Percentiles rank a stretch among this genome's conserved stretches.
These are phyloP conservation scores for Colletotrichum australisinense DNA, from an alignment of 2,329 filamentous ascomycete species.

Conservation along the genomic window DNA sequence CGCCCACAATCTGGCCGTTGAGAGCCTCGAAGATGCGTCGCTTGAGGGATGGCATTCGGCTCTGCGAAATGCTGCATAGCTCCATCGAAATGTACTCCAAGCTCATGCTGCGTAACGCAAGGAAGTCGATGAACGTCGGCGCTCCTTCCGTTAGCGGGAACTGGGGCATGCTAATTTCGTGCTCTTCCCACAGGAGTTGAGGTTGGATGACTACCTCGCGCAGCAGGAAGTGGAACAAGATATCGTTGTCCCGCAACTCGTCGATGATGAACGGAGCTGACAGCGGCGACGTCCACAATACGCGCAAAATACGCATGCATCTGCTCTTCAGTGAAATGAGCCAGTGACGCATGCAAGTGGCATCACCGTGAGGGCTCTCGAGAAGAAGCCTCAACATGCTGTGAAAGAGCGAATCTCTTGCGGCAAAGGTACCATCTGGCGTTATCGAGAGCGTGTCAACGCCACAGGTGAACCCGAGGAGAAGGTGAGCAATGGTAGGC, in stretches of 20 bases:
- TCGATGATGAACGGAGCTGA: slow-evolving; percentile 80
- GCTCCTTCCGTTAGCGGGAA: slow-evolving; percentile 79
- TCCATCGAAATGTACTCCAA: slow-evolving; percentile 90
- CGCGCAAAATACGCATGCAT: slow-evolving; percentile 78
- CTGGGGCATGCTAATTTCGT: slow-evolving; percentile 67
- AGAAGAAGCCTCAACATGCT: slow-evolving; percentile 79
- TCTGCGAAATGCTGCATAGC: slow-evolving; percentile 80
- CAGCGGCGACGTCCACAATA: slow-evolving; percentile 85
- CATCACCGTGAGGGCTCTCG: slow-evolving; percentile 73
- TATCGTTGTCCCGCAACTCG: slow-evolving; percentile 83
- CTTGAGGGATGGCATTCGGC: slow-evolving; percentile 77
- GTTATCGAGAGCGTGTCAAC: slow-evolving; percentile 77
- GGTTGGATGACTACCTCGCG: slow-evolving; percentile 78
- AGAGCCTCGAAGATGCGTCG: slow-evolving; percentile 77
- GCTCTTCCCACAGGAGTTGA: slow-evolving; percentile 79
- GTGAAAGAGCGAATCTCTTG: slow-evolving; percentile 84
- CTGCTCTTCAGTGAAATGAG: slow-evolving; percentile 76
- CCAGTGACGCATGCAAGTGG: slow-evolving; percentile 73
- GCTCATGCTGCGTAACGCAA: slow-evolving; percentile 80
- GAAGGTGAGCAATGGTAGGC: slow-evolving; percentile 89
- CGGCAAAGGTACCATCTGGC: slow-evolving; percentile 76
- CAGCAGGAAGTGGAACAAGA: slow-evolving; percentile 82
- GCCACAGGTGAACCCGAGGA: slow-evolving; percentile 88
- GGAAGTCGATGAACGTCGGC: slow-evolving; percentile 78
- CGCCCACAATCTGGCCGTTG: slow-evolving; percentile 78